Conservation (phyloP, 2,329 filamentous ascomycete species). For the Proliferodiscus dingleyae region DNA sequence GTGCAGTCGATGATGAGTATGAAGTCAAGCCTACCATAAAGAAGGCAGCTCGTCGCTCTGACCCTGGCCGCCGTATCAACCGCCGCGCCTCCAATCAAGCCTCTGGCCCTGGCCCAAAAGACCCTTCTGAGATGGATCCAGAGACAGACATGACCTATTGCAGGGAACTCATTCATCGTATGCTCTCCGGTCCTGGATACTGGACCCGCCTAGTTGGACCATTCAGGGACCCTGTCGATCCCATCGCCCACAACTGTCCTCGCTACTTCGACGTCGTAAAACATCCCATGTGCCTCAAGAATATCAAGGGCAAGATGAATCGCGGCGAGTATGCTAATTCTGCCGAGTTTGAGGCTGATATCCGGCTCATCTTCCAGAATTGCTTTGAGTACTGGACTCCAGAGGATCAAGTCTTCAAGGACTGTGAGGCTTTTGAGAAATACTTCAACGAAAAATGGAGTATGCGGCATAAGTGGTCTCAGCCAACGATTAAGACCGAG, state of each 20-base stretch:
- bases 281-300: slow-evolving; percentile 57
- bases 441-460: slow-evolving; percentile 55
- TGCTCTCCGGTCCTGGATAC: slow-evolving; percentile 60
- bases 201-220: slow-evolving; percentile 62
- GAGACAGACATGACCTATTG: slow-evolving; percentile 54
- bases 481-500: slow-evolving; percentile 47
- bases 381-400: slow-evolving; percentile 60
- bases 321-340: slow-evolving; percentile 45
- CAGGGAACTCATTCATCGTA: slow-evolving; percentile 51
- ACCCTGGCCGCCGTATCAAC: slow-evolving; percentile 15
- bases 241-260: slow-evolving; percentile 51
- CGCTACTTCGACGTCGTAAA: slow-evolving; percentile 59
- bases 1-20: slow-evolving; percentile 14
- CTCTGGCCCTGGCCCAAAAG: background rate
- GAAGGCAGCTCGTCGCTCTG: slow-evolving; percentile 22
- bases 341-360: slow-evolving; percentile 51
- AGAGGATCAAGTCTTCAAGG: slow-evolving; percentile 48
- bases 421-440: slow-evolving; percentile 54
- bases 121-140: slow-evolving; percentile 5
- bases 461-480: slow-evolving; percentile 55
- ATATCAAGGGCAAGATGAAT: slow-evolving; percentile 58
- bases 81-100: slow-evolving; percentile 3
- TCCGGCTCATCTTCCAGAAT: slow-evolving; percentile 59
- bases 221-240: slow-evolving; percentile 56
- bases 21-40: slow-evolving; percentile 22